These are phyloP conservation scores for Citrus reticulata DNA, from an alignment of 345 rosid genomes.

Conservation along the genomic window DNA sequence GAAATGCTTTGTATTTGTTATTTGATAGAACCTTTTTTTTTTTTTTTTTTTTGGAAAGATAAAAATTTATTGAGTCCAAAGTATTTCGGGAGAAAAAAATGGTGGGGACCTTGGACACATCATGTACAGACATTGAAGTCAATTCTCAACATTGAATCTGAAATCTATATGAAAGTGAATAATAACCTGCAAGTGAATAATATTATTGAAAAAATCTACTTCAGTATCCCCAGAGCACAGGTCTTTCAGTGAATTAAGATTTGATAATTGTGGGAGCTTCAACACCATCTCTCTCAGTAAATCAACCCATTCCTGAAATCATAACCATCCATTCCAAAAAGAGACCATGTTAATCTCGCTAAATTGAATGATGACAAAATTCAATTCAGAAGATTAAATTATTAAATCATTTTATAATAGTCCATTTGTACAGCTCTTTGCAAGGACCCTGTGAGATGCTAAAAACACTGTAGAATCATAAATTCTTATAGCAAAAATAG, in stretches of 20 bases:
- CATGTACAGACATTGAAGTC: neutral
- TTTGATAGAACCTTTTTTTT: neutral
- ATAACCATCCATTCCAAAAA: conserved; percentile 12
- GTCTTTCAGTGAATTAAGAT: conserved; percentile 54
- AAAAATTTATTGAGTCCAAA: neutral
- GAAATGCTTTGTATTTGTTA: neutral
- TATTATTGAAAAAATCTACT: conserved; percentile 75
- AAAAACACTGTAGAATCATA: neutral
- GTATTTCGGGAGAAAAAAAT: neutral
- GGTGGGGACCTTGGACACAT: neutral
- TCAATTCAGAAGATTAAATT: neutral
- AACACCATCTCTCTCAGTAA: conserved; percentile 70
- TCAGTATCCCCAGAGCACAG: conserved; percentile 83
- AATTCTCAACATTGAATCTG: neutral
- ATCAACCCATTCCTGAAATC: conserved; percentile 83
- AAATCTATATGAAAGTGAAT: neutral
- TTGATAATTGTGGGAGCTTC: conserved; percentile 65
- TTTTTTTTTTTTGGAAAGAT: neutral
- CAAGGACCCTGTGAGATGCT: neutral
- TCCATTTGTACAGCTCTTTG: neutral
- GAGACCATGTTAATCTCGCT: neutral
- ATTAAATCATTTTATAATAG: neutral
- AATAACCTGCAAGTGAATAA: conserved; percentile 74
- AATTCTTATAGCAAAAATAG: neutral
- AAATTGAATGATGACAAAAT: neutral